Evolutionary conservation across 805 yeast species (phyloP).

Genomic region (Saturnispora gosingensis): DNA sequence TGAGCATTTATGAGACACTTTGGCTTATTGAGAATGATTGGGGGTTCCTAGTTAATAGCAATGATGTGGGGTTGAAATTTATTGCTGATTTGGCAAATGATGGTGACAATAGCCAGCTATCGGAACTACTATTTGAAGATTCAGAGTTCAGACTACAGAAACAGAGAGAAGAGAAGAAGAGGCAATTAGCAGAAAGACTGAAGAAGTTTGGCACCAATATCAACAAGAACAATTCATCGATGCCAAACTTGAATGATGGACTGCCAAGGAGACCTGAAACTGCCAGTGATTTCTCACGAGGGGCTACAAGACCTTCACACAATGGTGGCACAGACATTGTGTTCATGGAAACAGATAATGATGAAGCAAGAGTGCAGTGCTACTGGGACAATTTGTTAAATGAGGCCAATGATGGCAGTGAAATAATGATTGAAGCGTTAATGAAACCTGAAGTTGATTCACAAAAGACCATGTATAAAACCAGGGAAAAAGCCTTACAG

Average conservation of each 20-base stretch:
- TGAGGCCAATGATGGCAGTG: background rate
- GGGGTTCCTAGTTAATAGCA: conserved; percentile 12
- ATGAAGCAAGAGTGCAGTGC: conserved; percentile 7
- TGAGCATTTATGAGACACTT: conserved; percentile 63
- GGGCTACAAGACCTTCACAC: background rate
- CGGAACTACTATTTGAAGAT: conserved; percentile 4
- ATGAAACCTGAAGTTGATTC: conserved; percentile 2
- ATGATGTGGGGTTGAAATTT: background rate
- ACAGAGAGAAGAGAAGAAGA: conserved; percentile 11
- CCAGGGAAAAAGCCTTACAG: background rate
- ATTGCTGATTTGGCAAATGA: conserved; percentile 1
- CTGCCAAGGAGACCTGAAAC: conserved; percentile 5
- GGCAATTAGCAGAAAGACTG: conserved; percentile 11
- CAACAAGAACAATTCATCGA: conserved; percentile 8
- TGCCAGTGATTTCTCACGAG: background rate
- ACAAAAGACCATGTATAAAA: background rate
- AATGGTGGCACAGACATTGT: conserved; percentile 10
- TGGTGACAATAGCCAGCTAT: conserved; percentile 1
- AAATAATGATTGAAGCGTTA: conserved; percentile 1
- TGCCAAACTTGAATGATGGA: conserved; percentile 13
- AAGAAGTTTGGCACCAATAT: conserved; percentile 8
- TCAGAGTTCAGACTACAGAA: conserved; percentile 8
- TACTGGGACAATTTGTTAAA: conserved; percentile 1
- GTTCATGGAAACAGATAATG: conserved; percentile 17
- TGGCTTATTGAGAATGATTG: conserved; percentile 41